Evolutionary conservation across 129 eudicot species (phyloP), one percentile per base, ranked within the genome.

Genomic region (Dittrichia graveolens): DNA sequence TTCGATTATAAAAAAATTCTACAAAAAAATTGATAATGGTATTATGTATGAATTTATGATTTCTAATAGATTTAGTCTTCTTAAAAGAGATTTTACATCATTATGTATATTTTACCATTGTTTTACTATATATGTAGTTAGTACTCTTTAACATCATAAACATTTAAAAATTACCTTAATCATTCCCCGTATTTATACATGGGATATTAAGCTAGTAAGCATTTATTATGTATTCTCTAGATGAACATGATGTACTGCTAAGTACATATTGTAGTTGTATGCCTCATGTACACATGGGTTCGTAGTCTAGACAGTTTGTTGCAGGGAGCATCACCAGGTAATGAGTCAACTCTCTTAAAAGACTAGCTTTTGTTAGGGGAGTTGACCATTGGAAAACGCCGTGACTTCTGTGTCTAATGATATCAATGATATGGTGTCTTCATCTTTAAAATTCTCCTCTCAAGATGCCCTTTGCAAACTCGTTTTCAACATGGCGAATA

Each of bases 381-480:
- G 87, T 78, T 95, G 97, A 4, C 99, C 97, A 37, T 90, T 90
- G 5, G 91, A 46, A 49, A 94, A 90, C 11, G 91, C 95, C 0
- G 89, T 87, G 42, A 94, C 91, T 77, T 94, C 96, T 3, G 98
- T 90, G 73, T 94, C 96, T 41, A 95, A 44, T 6, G 82, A 72
- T 24, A 24, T 24, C 31, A 24, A 24, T 24, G 31, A 24, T 61
- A 95, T 75, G 12, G 83, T 87, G 67, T 95, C 97, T 57, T 95
- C 99, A 4, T 95, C 99, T 71, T 86, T 88, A 39, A 86, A 90
- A 24, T 11, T 95, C 99, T 35, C 97, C 99, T 71, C 99, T 88
- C 85, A 95, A 75, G 10, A 90, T 95, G 0, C 97, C 99, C 82
- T 90, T 95, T 4, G 97, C 97, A 35, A 95, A 89, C 84, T 90